These are phyloP conservation scores for Diutina pseudorugosa DNA, from an alignment of 1,139 yeast genomes.

Conservation along the genomic window DNA sequence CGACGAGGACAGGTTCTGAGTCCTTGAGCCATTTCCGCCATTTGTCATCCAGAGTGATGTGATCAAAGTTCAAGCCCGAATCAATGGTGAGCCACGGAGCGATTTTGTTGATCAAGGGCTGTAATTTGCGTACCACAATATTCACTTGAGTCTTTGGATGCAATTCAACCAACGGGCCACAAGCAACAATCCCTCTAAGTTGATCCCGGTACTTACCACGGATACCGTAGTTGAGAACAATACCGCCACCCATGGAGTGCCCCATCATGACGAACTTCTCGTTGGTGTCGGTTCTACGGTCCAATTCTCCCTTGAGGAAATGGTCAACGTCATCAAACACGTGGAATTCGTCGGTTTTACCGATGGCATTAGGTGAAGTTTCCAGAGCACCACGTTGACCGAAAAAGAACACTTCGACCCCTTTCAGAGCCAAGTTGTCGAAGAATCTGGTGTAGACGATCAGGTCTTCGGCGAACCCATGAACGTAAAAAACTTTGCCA, in stretches of 20 bases:
- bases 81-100: constrained; percentile 46
- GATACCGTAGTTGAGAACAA: constrained; percentile 60
- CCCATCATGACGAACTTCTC: constrained; percentile 56
- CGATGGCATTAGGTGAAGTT: constrained; percentile 52
- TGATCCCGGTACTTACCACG: constrained; percentile 46
- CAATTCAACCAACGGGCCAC: constrained; percentile 57
- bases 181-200: constrained; percentile 43
- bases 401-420: constrained; percentile 65
- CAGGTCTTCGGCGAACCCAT: constrained; percentile 71
- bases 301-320: constrained; percentile 32
- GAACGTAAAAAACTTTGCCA: constrained; percentile 56
- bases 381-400: constrained; percentile 88
- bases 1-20: constrained; percentile 30
- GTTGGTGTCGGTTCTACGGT: constrained; percentile 11
- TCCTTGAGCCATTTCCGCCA: constrained; percentile 32
- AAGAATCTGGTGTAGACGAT: constrained; percentile 42
- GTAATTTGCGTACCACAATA: constrained; percentile 26
- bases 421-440: constrained; percentile 44
- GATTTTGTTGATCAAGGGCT: constrained; percentile 35
- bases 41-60: constrained; percentile 41
- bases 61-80: constrained; percentile 42
- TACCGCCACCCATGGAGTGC: constrained; percentile 96
- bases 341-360: constrained; percentile 53
- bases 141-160: constrained; percentile 52
- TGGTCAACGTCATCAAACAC: constrained; percentile 61